phyloP scores from a whole-genome alignment of 2,329 filamentous ascomycete species.

The Claviceps spartinae region DNA sequence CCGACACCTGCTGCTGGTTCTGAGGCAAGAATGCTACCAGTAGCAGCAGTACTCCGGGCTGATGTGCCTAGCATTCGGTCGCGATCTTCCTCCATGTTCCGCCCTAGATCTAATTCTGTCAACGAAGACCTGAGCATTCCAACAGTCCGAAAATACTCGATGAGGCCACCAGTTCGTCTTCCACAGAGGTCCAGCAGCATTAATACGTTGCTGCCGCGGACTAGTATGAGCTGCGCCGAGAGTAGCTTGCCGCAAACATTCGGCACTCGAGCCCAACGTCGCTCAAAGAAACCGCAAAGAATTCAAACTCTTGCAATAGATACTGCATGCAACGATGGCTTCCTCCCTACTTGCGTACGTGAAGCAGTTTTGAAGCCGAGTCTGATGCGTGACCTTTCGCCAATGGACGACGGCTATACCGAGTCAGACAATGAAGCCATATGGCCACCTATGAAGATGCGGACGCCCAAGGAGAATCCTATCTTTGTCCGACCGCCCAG shows the following conservation, averaged over 20 bases:
- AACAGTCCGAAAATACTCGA: constrained; percentile 5
- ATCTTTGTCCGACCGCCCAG: constrained; percentile 20
- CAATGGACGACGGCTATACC: constrained; percentile 3
- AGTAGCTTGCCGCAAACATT: neutral
- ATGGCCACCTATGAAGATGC: constrained; percentile 3
- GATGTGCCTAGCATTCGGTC: neutral
- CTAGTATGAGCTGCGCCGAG: neutral
- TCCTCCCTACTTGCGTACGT: neutral
- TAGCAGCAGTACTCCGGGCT: neutral
- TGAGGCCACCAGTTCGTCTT: constrained; percentile 10
- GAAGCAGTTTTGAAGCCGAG: neutral
- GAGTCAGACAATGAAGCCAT: constrained; percentile 7
- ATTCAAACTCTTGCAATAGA: neutral
- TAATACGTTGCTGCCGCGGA: neutral
- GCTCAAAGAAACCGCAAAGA: neutral
- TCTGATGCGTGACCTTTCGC: constrained; percentile 2
- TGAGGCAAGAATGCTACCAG: constrained; percentile 4
- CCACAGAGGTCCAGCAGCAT: constrained; percentile 5
- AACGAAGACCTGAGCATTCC: constrained; percentile 5
- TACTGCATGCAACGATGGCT: neutral
- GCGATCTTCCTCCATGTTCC: constrained; percentile 4
- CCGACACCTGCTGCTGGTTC: constrained; percentile 14
- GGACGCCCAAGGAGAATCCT: constrained; percentile 8
- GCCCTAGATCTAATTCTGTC: constrained; percentile 14
- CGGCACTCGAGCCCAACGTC: neutral